phyloP scores from a whole-genome alignment of 345 rosid species.

The Barbarea vulgaris region DNA sequence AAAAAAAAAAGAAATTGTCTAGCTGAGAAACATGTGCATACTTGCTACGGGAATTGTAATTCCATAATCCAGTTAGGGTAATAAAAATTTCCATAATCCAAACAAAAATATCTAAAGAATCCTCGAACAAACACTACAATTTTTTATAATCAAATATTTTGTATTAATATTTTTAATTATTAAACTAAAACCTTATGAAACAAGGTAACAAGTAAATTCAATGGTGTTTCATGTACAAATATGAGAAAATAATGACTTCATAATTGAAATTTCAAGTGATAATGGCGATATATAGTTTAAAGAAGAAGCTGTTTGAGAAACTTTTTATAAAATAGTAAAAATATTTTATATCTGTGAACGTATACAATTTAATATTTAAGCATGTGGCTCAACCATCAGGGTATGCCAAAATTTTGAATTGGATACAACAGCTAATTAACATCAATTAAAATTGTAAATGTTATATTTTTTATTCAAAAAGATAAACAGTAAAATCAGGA shows the following conservation, averaged over 20 bases:
- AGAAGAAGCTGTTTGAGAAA: not conserved
- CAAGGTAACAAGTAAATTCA: not conserved
- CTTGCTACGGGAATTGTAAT: not conserved
- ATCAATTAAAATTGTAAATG: not conserved
- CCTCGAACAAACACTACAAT: not conserved
- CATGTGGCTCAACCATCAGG: conserved; percentile 13
- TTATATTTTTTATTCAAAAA: not conserved
- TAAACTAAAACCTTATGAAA: not conserved
- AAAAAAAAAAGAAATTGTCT: too few species aligned
- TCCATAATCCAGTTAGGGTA: not conserved
- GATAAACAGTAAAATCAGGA: conserved; percentile 18
- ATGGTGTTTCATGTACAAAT: not conserved
- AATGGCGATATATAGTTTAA: not conserved
- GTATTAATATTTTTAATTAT: not conserved
- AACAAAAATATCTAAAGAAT: not conserved
- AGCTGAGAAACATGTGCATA: not conserved
- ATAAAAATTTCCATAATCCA: not conserved
- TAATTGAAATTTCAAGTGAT: not conserved
- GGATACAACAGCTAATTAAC: not conserved
- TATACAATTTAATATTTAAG: not conserved
- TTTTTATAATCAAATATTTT: not conserved
- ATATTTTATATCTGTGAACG: not conserved
- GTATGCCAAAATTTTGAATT: not conserved
- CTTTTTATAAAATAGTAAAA: not conserved
- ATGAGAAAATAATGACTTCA: not conserved